Evolutionary conservation across 306 rosid genomes (phyloP).

Genomic region (Dryas drummondii): DNA sequence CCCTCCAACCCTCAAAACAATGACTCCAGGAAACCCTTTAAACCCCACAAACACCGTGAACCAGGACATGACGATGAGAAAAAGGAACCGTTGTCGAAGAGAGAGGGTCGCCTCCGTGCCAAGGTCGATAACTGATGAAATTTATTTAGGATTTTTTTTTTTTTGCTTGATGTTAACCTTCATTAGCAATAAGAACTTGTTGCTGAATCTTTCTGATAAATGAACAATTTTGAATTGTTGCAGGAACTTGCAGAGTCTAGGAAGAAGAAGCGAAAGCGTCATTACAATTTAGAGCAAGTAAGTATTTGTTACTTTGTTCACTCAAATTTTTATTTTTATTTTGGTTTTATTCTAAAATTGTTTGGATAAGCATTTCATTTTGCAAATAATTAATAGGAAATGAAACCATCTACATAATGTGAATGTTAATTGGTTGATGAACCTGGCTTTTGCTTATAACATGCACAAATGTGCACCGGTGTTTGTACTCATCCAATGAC

Average conservation of each 20-base stretch:
- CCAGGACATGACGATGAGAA: slow-evolving; percentile 33
- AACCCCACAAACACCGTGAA: slow-evolving; percentile 26
- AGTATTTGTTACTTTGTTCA: slow-evolving; percentile 15
- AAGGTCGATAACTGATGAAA: slow-evolving; percentile 47
- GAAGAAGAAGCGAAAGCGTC: slow-evolving; percentile 83
- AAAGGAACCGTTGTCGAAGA: slow-evolving; percentile 40
- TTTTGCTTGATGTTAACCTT: not conserved
- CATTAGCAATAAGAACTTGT: not conserved
- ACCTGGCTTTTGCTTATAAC: not conserved
- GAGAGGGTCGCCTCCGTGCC: slow-evolving; percentile 68
- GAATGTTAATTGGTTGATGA: not conserved
- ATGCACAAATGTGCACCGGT: not conserved
- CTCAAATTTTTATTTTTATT: not conserved
- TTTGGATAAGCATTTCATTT: not conserved
- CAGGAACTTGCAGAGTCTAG: slow-evolving; percentile 87
- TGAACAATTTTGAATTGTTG: slow-evolving; percentile 11
- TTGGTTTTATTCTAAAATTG: not conserved
- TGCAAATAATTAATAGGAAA: not conserved
- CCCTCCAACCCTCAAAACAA: slow-evolving; percentile 13
- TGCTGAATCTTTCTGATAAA: not conserved
- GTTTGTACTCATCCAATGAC: not conserved
- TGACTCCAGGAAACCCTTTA: slow-evolving; percentile 37
- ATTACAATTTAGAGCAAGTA: slow-evolving; percentile 75
- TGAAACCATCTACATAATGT: not conserved
- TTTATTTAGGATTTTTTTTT: not conserved